Evolutionary conservation across 768 basidiomycete genomes (phyloP), one percentile per base, ranked within the genome.

Genomic region (Kwoniella heveanensis): DNA sequence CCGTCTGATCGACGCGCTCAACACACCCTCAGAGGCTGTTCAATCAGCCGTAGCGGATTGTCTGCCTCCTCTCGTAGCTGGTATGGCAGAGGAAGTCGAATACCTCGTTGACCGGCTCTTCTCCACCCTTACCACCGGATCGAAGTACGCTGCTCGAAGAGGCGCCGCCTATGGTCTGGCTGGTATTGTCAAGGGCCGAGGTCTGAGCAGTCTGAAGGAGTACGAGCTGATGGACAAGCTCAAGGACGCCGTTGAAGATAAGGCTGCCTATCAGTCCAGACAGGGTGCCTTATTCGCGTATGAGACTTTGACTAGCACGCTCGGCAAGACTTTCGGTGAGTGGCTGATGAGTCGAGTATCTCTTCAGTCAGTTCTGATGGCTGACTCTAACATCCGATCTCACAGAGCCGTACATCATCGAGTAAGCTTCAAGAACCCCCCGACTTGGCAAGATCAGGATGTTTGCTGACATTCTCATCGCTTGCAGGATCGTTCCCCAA

Each of bases 1-100:
- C 65, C 84, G 92, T 10, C 83, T 98, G 21, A 86, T 95, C 8
- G 90, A 90, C 30, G 91, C 95, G 0, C 83, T 99, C 61, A 89
- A 89, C 79, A 98, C 94, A 0, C 96, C 95, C 0, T 87, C 93
- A 1, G 96, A 99, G 77, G 89, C 94, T 75, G 96, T 99, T 0
- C 95, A 98, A 77, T 88, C 91, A 49, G 94, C 96, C 8, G 92
- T 98, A 1, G 91, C 94, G 0, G 96, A 97, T 62, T 98, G 95
- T 81, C 83, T 99, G 2, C 88, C 91, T 0, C 91, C 93, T 0
- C 83, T 99, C 7, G 90, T 93, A 46, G 84, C 85, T 36, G 80
- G 87, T 29, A 89, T 91, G 84, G 82, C 83, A 30, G 83, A 85
- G 8, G 81, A 84, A 29, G 84, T 84, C 25, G 83, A 88, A 17